A percentile compares a stretch with the other conserved stretches of the same genome.
These are phyloP conservation scores for Pseudogymnoascus sp. DNA, from an alignment of 2,329 filamentous ascomycete species.

Conservation along the genomic window DNA sequence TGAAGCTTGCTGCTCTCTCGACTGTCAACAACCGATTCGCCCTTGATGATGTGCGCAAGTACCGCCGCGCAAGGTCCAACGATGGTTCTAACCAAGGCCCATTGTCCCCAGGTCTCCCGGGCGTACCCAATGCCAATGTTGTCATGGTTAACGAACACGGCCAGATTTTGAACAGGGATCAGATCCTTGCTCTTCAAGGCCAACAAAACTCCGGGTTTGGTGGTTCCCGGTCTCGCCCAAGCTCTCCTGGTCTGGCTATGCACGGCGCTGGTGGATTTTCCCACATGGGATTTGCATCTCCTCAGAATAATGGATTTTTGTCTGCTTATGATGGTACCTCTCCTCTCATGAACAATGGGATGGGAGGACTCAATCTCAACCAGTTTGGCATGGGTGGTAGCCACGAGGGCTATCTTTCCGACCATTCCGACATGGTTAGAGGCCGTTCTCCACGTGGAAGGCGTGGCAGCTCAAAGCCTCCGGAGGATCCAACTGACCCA, in stretches of 20 bases:
- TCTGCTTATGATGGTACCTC: slow-evolving; percentile 74
- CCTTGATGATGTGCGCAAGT: slow-evolving; percentile 93
- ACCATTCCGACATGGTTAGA: slow-evolving; percentile 84
- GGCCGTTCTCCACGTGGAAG: slow-evolving; percentile 88
- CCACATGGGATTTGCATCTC: slow-evolving; percentile 68
- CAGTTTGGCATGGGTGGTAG: slow-evolving; percentile 58
- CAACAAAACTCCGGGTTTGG: slow-evolving; percentile 65
- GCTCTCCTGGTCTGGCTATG: slow-evolving; percentile 64
- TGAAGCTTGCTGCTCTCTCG: slow-evolving; percentile 94
- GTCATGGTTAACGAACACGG: slow-evolving; percentile 95
- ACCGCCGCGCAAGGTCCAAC: slow-evolving; percentile 81
- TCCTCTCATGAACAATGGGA: slow-evolving; percentile 61
- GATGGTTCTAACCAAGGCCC: slow-evolving; percentile 59
- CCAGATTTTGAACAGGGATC: slow-evolving; percentile 77
- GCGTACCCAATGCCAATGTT: slow-evolving; percentile 65
- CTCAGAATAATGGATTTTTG: slow-evolving; percentile 90
- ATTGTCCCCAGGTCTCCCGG: slow-evolving; percentile 59
- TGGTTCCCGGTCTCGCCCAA: slow-evolving; percentile 86
- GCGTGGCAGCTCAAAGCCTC: slow-evolving; percentile 90
- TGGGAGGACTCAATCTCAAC: slow-evolving; percentile 63
- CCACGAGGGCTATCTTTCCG: slow-evolving; percentile 83
- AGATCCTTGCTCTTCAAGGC: slow-evolving; percentile 72
- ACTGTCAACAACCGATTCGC: slow-evolving; percentile 98
- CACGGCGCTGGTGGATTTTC: slow-evolving; percentile 54
- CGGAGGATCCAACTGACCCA: slow-evolving; percentile 92